These are phyloP conservation scores for Mortierella claussenii DNA, from an alignment of 192 early-diverging fungal species.

Conservation along the genomic window DNA sequence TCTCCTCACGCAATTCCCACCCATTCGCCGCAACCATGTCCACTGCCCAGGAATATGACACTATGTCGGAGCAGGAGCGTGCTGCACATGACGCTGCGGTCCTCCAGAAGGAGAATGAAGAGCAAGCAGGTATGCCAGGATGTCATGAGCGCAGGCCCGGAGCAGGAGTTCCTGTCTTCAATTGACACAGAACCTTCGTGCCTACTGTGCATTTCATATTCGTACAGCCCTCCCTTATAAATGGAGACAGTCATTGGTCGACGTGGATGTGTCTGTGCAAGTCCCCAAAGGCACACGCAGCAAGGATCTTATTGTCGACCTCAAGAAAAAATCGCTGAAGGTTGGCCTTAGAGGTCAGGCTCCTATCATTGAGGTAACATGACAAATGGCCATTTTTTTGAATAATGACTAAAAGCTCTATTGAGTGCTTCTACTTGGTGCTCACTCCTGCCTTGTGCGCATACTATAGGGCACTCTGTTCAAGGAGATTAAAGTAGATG, in stretches of 20 bases:
- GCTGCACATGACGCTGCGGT: conserved; percentile 52
- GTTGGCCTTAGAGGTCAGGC: conserved; percentile 78
- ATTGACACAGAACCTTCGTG: background rate
- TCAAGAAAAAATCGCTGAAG: conserved; percentile 74
- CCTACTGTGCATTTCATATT: background rate
- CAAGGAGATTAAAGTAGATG: conserved; percentile 76
- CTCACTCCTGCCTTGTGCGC: too few relatives aligned
- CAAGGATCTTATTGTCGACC: conserved; percentile 70
- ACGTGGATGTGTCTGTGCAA: conserved; percentile 80
- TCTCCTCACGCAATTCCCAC: background rate
- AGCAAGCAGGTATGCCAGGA: conserved; percentile 59
- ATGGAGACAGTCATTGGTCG: conserved; percentile 87
- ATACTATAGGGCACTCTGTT: conserved; percentile 73
- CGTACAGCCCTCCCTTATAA: conserved; percentile 71
- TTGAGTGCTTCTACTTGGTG: background rate
- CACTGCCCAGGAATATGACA: conserved; percentile 48
- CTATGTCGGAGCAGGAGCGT: conserved; percentile 63
- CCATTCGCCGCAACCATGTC: too few relatives aligned
- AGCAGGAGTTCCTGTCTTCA: background rate
- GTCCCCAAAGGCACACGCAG: conserved; percentile 79
- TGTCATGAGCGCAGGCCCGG: background rate
- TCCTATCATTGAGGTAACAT: conserved; percentile 74
- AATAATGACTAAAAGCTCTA: background rate
- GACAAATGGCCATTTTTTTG: background rate
- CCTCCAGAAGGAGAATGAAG: conserved; percentile 60